Evolutionary conservation across 345 rosid species (phyloP).

Genomic region (Erysimum cheiranthoides): DNA sequence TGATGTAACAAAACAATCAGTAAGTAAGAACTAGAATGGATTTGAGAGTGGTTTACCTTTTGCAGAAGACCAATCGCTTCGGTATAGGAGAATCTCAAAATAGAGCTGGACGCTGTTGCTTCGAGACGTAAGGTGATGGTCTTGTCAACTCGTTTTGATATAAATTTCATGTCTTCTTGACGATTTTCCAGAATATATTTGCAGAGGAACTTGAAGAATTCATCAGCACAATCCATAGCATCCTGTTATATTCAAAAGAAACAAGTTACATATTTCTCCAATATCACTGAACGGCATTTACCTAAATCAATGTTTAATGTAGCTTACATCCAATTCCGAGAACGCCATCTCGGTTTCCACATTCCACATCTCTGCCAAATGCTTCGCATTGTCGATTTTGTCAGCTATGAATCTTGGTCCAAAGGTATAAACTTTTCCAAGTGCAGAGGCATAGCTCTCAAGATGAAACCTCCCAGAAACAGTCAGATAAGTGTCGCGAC

Average conservation of each 20-base stretch:
- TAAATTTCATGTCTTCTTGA: slow-evolving; percentile 66
- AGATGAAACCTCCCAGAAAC: slow-evolving; percentile 83
- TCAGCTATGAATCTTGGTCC: slow-evolving; percentile 84
- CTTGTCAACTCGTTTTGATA: slow-evolving; percentile 65
- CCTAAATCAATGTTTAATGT: slow-evolving; percentile 3
- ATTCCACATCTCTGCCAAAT: slow-evolving; percentile 80
- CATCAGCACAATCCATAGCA: slow-evolving; percentile 80
- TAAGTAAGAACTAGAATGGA: neutral
- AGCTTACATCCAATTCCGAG: slow-evolving; percentile 73
- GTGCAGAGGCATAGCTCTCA: slow-evolving; percentile 88
- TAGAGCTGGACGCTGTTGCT: slow-evolving; percentile 51
- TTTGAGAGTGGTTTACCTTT: slow-evolving; percentile 53
- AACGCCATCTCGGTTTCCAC: slow-evolving; percentile 85
- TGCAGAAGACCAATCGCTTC: slow-evolving; percentile 64
- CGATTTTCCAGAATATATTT: slow-evolving; percentile 74
- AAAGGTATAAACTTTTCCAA: slow-evolving; percentile 87
- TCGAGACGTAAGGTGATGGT: slow-evolving; percentile 58
- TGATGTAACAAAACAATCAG: neutral
- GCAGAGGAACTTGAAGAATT: slow-evolving; percentile 73
- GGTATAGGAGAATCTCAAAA: slow-evolving; percentile 61
- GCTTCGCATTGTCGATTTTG: slow-evolving; percentile 56
- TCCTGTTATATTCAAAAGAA: slow-evolving; percentile 55
- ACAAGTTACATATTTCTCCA: neutral
- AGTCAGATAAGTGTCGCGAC: slow-evolving; percentile 61
- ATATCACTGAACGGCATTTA: neutral